Conservation (phyloP, 768 basidiomycete species). For the Boletellus emodensis region DNA sequence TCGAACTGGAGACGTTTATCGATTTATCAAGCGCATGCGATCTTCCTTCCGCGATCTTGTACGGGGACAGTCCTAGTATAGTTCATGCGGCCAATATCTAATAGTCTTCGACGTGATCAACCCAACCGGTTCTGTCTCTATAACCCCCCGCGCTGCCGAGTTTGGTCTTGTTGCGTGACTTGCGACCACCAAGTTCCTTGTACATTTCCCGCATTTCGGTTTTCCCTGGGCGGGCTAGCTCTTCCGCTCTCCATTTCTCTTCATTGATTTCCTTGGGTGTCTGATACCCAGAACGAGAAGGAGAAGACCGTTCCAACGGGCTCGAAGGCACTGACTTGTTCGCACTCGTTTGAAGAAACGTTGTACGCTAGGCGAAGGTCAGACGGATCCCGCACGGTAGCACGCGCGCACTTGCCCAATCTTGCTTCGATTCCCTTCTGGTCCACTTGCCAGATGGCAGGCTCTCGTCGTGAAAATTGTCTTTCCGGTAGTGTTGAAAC, state of each 20-base stretch:
- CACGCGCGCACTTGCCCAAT: constrained; percentile 54
- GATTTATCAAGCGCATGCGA: constrained; percentile 68
- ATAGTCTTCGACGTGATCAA: constrained; percentile 33
- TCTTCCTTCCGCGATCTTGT: constrained; percentile 42
- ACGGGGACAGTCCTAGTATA: background rate
- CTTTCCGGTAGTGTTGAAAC: constrained; percentile 89
- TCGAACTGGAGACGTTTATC: constrained; percentile 61
- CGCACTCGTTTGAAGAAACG: constrained; percentile 38
- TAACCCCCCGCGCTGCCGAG: constrained; percentile 57
- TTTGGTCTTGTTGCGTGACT: constrained; percentile 70
- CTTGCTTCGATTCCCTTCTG: constrained; percentile 89
- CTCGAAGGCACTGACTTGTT: constrained; percentile 40
- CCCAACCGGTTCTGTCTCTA: constrained; percentile 82
- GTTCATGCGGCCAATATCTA: background rate
- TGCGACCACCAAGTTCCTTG: constrained; percentile 85
- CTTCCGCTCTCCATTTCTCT: constrained; percentile 63
- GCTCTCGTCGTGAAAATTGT: constrained; percentile 78
- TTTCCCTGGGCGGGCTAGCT: constrained; percentile 61
- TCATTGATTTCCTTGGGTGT: constrained; percentile 78
- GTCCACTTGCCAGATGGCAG: constrained; percentile 87
- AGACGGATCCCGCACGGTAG: background rate
- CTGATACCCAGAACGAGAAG: constrained; percentile 57
- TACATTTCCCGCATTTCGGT: constrained; percentile 88
- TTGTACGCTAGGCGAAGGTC: constrained; percentile 45
- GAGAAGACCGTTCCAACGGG: constrained; percentile 49